Evolutionary conservation across 371 early-diverging fungal genomes (phyloP), one percentile per base, ranked within the genome.

Genomic region (Lichtheimia ramosa): DNA sequence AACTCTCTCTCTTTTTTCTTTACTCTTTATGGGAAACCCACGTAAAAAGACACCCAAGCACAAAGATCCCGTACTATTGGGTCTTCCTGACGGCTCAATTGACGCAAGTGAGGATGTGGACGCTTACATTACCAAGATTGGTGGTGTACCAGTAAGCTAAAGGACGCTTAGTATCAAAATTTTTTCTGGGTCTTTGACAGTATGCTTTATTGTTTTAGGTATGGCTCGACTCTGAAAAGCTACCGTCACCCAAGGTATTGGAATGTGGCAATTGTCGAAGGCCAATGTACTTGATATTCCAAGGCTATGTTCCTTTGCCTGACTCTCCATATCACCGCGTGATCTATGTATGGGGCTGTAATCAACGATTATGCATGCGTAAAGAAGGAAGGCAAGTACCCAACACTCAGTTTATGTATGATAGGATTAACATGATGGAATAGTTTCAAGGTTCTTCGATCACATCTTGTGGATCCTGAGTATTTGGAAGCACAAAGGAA

Each of bases 271-370:
- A 66, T 23, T 92, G 93, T 64, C 68, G 64, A 4, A 56, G 72
- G 13, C 61, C 63, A 7, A 87, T 91, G 88, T 81, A 80, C 51
- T 66, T 91, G 27, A 65, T 92, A 6, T 76, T 86, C 12, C 93
- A 92, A 68, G 79, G 84, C 7, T 90, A 89, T 65, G 92, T 81
- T 15, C 93, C 93, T 2, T 66, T 92, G 8, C 80, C 84, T 5
- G 80, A 79, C 20, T 91, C 92, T 13, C 68, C 84, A n/a, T 89
- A 82, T 67, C 90, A 92, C 48, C 77, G 93, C 48, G 85, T 85
- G 0, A 63, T 92, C 8, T 92, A 92, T 65, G 81, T 92, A 6
- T 91, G 90, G 89, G 89, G 78, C 0, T 92, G 93, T 71, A 91
- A 88, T 55, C 79, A 79, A 21, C 81, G 88, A 24, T 59, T 67